These are phyloP conservation scores for Eurotiales sp. DNA, from an alignment of 2,329 filamentous ascomycete species.

Conservation along the genomic window DNA sequence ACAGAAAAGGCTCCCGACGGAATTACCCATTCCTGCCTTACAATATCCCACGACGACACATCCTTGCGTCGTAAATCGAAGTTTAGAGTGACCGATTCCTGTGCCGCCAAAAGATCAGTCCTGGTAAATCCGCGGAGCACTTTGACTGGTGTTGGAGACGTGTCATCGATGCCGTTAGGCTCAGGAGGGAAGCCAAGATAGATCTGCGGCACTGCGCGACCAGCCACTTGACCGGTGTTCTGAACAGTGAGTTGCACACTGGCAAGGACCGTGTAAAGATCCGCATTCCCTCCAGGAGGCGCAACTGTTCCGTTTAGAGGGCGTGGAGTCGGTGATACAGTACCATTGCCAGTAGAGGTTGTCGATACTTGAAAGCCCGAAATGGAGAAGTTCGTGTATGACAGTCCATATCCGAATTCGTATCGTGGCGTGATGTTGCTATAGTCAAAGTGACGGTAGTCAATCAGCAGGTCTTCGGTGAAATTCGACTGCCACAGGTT, in stretches of 20 bases:
- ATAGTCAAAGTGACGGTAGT: constrained; percentile 55
- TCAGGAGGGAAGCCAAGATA: constrained; percentile 47
- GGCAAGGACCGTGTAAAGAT: constrained; percentile 52
- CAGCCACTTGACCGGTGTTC: constrained; percentile 50
- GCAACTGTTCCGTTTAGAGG: constrained; percentile 12
- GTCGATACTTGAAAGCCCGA: constrained; percentile 9
- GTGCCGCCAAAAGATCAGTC: constrained; percentile 36
- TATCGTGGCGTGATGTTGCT: constrained; percentile 49
- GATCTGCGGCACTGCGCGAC: constrained; percentile 53
- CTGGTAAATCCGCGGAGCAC: constrained; percentile 55
- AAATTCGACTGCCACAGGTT: constrained; percentile 49
- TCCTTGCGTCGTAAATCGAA: constrained; percentile 45
- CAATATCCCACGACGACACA: constrained; percentile 35
- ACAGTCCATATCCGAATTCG: constrained; percentile 55
- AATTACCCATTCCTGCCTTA: constrained; percentile 32
- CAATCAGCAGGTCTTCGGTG: constrained; percentile 50
- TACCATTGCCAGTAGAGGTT: background rate
- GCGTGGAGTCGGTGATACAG: constrained; percentile 2
- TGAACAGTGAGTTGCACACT: constrained; percentile 46
- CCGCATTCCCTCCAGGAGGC: constrained; percentile 51
- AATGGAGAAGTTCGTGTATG: constrained; percentile 13
- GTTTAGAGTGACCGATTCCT: constrained; percentile 37
- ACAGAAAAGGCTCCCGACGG: constrained; percentile 21
- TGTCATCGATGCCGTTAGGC: constrained; percentile 13
- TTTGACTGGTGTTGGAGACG: constrained; percentile 15